Base-by-base conservation (phyloP, 805 yeast genomes). In the Candida chauliodis region DNA sequence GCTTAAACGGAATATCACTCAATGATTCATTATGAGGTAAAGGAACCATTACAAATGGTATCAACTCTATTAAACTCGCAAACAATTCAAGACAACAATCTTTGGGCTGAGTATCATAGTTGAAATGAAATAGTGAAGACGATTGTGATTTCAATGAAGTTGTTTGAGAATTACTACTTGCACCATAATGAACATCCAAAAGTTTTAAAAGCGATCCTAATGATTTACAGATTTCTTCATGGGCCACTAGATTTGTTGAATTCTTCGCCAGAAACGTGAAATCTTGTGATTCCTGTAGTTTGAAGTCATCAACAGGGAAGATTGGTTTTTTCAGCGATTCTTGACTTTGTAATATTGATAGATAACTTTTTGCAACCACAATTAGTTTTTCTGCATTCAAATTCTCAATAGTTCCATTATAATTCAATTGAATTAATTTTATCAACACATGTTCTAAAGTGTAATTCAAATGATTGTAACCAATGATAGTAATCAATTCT, bases 401-500 rank as follows among this genome's bases (percentile, higher is more conserved):
- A 30, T 69, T 72, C 35, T 91, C 97, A 28, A 83, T 52, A 1
- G 63, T 43, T 0, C 84, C 82, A 50, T 74, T 78, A 50, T 80
- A 81, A 5, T 84, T 72, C 1, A 69, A 58, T 40, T 75, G 78
- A 42, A 91, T 65, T 34, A 91, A 58, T 9, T 89, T 91, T 28
- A 84, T 62, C 9, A 93, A 60, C 3, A 85, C 78, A 49, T 83
- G 84, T 48, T 90, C 97, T 47, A 91, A 62, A 0, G 86, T 76
- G 51, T 84, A 84, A 51, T 83, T 89, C 42, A 84, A 75, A 46
- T 88, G 88, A 16, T 84, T 79, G 49, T 71, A 84, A 0, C 96
- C 96, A 28, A 85, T 74, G 1, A 84, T 76, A 13, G 95, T 73
- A n/a, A 89, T 65, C 11, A 85, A 69, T 47, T 84, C 88, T 1